Base-by-base conservation (phyloP, 441 rosid genomes). In the Eutrema salsugineum region DNA sequence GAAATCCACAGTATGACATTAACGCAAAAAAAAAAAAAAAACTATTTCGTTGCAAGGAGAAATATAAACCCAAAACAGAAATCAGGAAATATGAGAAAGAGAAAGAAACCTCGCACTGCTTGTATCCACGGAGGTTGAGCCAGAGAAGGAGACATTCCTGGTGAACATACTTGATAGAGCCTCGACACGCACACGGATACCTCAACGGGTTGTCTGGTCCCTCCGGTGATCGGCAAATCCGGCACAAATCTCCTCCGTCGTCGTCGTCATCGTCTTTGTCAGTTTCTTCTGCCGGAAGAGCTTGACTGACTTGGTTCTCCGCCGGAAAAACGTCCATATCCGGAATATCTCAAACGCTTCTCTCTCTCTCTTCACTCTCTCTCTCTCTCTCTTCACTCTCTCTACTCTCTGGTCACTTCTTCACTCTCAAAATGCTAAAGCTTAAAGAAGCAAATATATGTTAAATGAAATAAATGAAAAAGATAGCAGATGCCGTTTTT, bases 111-210 rank as follows among this genome's bases (percentile, higher is more conserved):
- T 69, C 73, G 66, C 73, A 69, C 33, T 58, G 55, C 42, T 47
- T 27, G 51, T 0, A 4, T 19, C 53, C 15, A 1, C 66, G 46
- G 11, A 47, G 66, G 17, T 58, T 58, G 27, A 69, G 46, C 73
- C 73, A 69, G 54, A 30, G 58, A 46, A 36, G 56, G 24, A 69
- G 73, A 22, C 73, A 69, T 1, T 22, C 48, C 35, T 44, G 66
- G 36, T 69, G 66, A 47, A 69, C 73, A 5, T 11, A 69, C 55
- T 69, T 69, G 11, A 69, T 33, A 39, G 65, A 55, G 2, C 73
- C 73, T 9, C 66, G 1, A 46, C 73, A 69, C 19, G 65, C 73
- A 12, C 73, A 69, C 6, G 73, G 73, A 47, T 46, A 47, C 66
- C 66, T 69, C 56, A 69, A 57, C 24, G 73, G 73, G 12, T 69